Conservation (phyloP, 2,329 filamentous ascomycete species). For the Polychaeton citri region DNA sequence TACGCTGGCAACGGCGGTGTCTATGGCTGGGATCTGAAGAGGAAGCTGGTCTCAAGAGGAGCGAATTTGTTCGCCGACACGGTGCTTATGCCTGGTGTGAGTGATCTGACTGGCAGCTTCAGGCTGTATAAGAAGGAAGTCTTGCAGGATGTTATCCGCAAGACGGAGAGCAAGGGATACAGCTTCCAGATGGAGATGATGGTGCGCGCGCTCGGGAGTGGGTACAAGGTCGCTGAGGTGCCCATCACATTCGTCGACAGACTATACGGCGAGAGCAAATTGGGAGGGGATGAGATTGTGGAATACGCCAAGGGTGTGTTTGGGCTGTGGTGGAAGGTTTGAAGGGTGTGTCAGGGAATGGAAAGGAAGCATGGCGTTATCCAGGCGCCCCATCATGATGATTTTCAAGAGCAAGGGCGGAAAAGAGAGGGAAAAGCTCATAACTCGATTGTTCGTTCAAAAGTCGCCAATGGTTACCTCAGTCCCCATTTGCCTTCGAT, state of each 20-base stretch:
- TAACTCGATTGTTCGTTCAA: no score
- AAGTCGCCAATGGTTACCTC: no score
- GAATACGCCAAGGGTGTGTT: slow-evolving; percentile 68
- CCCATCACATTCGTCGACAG: slow-evolving; percentile 95
- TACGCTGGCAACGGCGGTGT: slow-evolving; percentile 81
- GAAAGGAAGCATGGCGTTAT: slow-evolving; percentile 1
- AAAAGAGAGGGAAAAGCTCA: no score
- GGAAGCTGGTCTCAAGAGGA: slow-evolving; percentile 62
- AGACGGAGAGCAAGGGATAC: slow-evolving; percentile 91
- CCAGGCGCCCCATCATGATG: no score
- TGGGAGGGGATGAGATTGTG: slow-evolving; percentile 89
- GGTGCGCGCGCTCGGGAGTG: slow-evolving; percentile 92
- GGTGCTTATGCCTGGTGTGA: slow-evolving; percentile 81
- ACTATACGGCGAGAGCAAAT: slow-evolving; percentile 87
- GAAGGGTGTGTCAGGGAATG: slow-evolving; percentile 3
- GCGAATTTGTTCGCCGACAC: slow-evolving; percentile 96
- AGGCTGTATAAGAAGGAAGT: slow-evolving; percentile 85
- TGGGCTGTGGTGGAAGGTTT: slow-evolving; percentile 37
- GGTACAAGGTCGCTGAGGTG: slow-evolving; percentile 84
- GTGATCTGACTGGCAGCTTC: slow-evolving; percentile 90
- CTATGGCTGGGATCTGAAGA: slow-evolving; percentile 89
- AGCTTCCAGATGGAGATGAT: slow-evolving; percentile 99
- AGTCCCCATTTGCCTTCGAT: slow-evolving; percentile 17
- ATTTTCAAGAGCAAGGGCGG: no score
- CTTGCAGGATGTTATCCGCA: slow-evolving; percentile 76